Evolutionary conservation across 345 rosid genomes (phyloP).

Genomic region (Laguncularia racemosa): DNA sequence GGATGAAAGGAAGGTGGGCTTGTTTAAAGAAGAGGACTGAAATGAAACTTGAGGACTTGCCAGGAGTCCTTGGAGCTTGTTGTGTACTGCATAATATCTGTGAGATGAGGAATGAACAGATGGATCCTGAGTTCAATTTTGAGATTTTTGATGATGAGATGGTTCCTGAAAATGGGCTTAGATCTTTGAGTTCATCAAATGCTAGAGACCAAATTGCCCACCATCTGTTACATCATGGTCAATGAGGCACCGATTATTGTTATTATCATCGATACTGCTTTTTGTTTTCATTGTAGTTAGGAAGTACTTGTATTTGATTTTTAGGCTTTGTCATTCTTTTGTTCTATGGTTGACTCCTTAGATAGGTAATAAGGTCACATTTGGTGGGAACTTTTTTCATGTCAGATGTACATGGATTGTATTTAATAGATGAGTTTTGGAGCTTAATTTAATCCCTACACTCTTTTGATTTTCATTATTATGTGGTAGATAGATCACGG

Average conservation of each 20-base stretch:
- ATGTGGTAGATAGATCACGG: too few relatives aligned
- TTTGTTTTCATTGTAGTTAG: too few relatives aligned
- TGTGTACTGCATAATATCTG: constrained; percentile 79
- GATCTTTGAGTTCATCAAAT: constrained; percentile 36
- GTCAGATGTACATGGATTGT: too few relatives aligned
- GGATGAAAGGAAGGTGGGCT: constrained; percentile 68
- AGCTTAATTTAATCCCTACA: too few relatives aligned
- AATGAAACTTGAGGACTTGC: constrained; percentile 72
- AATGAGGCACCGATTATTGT: constrained; percentile 28
- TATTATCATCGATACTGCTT: background rate
- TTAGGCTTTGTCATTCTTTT: too few relatives aligned
- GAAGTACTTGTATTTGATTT: background rate
- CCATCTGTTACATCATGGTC: constrained; percentile 66
- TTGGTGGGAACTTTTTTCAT: too few relatives aligned
- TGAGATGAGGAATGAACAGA: constrained; percentile 60
- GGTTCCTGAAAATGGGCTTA: constrained; percentile 44
- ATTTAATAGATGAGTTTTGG: too few relatives aligned
- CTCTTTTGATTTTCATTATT: too few relatives aligned
- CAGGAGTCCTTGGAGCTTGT: constrained; percentile 77
- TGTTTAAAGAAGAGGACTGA: constrained; percentile 78
- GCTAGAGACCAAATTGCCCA: constrained; percentile 73
- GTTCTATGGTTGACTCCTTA: too few relatives aligned
- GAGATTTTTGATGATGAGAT: constrained; percentile 60
- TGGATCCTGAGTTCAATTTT: constrained; percentile 33
- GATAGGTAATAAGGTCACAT: too few relatives aligned